Percentiles rank a stretch among this genome's conserved stretches.
Evolutionary conservation across 176 grass and related monocot species (phyloP).

Genomic region (Typha latifolia): DNA sequence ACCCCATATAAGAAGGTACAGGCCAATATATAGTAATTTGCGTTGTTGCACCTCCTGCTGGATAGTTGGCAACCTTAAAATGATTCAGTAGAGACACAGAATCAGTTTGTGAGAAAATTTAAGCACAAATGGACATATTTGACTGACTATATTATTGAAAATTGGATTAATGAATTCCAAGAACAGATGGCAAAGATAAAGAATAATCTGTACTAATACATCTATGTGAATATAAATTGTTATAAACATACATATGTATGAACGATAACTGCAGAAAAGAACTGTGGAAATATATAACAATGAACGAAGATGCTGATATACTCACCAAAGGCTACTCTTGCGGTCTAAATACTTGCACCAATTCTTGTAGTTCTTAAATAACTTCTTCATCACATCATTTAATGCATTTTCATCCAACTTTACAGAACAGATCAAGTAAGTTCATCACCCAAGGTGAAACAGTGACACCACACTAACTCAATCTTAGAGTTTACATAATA

Average conservation of each 20-base stretch:
- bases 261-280: not conserved
- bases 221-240: too few species aligned
- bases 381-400: conserved; percentile 74
- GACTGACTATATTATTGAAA: too few species aligned
- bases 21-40: conserved; percentile 86
- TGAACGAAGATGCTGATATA: conserved; percentile 5
- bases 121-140: not conserved
- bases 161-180: too few species aligned
- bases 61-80: conserved; percentile 77
- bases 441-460: not conserved
- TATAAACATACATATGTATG: not conserved
- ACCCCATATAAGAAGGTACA: conserved; percentile 99
- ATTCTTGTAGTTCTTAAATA: conserved; percentile 91
- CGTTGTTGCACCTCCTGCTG: conserved; percentile 93
- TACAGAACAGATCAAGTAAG: not conserved
- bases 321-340: conserved; percentile 85
- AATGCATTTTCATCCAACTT: conserved; percentile 75
- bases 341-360: conserved; percentile 87
- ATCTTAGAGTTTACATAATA: conserved; percentile 4
- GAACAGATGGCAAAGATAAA: too few species aligned
- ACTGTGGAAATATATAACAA: conserved; percentile 4
- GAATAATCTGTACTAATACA: too few species aligned
- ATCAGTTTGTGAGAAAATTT: conserved; percentile 19
- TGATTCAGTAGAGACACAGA: not conserved
- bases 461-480: not conserved